Percentiles rank a stretch among this genome's conserved stretches.
These are phyloP conservation scores for Colletotrichum scovillei DNA, from an alignment of 2,329 filamentous ascomycete species.

Conservation along the genomic window DNA sequence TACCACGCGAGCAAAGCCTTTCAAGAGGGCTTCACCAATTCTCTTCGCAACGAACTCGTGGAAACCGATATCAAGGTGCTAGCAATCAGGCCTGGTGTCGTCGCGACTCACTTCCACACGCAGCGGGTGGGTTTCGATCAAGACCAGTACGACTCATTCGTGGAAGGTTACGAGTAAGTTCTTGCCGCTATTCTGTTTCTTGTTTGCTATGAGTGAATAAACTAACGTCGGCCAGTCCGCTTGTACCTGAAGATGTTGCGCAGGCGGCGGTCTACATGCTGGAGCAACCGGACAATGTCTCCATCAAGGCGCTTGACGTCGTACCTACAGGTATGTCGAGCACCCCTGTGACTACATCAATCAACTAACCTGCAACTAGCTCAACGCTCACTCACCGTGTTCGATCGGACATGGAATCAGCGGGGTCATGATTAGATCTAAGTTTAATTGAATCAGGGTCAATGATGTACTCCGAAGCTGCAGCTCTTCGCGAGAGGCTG, in stretches of 20 bases:
- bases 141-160: constrained; percentile 53
- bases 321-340: constrained; percentile 48
- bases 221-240: constrained; percentile 39
- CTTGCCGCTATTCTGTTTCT: too few species aligned
- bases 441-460: too few species aligned
- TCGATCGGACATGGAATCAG: constrained; percentile 45
- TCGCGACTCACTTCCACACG: constrained; percentile 60
- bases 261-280: constrained; percentile 56
- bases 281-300: constrained; percentile 46
- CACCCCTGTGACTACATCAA: neutral
- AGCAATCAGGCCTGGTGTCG: constrained; percentile 57
- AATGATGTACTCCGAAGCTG: too few species aligned
- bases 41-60: constrained; percentile 57
- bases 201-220: too few species aligned
- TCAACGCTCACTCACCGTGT: constrained; percentile 45
- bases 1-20: constrained; percentile 59
- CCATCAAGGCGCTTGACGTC: constrained; percentile 58
- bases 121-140: constrained; percentile 57
- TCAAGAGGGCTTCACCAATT: constrained; percentile 61
- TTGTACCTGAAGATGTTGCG: constrained; percentile 56
- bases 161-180: constrained; percentile 53
- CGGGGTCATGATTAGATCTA: neutral
- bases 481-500: too few species aligned
- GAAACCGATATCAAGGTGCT: constrained; percentile 60
- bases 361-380: constrained; percentile 13